A percentile compares a stretch with the other conserved stretches of the same genome.
Conservation (phyloP, 2,329 filamentous ascomycete genomes). For the Aurifilum marmelostoma region DNA sequence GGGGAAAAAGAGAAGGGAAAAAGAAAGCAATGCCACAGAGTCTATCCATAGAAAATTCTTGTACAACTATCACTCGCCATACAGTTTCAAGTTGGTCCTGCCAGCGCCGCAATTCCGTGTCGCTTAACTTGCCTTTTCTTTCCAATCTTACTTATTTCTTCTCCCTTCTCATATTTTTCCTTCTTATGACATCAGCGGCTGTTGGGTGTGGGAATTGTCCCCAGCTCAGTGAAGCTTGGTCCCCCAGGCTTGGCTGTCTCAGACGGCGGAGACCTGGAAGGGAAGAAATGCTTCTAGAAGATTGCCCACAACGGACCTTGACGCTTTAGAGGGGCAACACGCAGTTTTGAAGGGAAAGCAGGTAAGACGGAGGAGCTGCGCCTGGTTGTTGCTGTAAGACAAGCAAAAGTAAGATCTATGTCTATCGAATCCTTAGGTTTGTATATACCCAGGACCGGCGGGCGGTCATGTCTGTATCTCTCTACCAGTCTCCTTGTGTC, state of each 20-base stretch:
- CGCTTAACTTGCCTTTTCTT: background rate
- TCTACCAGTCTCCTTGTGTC: conserved; percentile 12
- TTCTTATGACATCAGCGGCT: conserved; percentile 7
- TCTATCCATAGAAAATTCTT: background rate
- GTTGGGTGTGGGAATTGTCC: background rate
- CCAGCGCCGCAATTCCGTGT: background rate
- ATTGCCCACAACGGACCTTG: background rate
- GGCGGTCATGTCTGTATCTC: conserved; percentile 16
- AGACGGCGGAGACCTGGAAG: background rate
- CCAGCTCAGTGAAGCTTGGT: conserved; percentile 9
- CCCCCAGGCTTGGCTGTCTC: background rate
- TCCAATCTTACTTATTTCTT: background rate
- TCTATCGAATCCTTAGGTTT: conserved; percentile 24
- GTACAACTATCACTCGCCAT: background rate
- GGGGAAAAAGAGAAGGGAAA: too few relatives aligned
- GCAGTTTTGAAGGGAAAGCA: background rate
- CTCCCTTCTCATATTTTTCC: too few relatives aligned
- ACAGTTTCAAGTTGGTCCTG: background rate
- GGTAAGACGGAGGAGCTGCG: conserved; percentile 9
- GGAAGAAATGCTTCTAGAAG: background rate
- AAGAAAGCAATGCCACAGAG: background rate
- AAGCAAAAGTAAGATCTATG: conserved; percentile 25
- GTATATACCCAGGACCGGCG: conserved; percentile 20
- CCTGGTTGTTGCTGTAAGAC: conserved; percentile 19
- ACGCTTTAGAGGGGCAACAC: background rate